Evolutionary conservation across 2,329 filamentous ascomycete species (phyloP).

Genomic region (Colletotrichum sp.): DNA sequence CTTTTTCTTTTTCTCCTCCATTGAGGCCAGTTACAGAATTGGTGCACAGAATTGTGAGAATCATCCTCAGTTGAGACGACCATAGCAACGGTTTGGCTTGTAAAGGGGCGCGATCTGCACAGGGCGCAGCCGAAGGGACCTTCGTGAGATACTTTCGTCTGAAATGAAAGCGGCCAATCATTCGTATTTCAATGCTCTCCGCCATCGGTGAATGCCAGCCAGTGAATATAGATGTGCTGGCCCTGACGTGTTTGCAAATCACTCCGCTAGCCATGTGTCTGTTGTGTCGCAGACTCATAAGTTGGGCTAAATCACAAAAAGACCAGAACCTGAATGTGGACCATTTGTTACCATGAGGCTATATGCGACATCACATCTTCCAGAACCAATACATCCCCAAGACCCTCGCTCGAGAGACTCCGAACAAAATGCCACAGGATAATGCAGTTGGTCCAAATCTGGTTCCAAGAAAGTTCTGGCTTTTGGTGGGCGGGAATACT

Average conservation of each 20-base stretch:
- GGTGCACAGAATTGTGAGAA: not conserved
- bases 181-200: not conserved
- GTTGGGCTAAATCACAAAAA: not conserved
- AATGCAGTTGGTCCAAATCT: not conserved
- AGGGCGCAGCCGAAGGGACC: not conserved
- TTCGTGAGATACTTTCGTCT: not conserved
- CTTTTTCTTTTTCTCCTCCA: not conserved
- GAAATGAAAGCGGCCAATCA: not conserved
- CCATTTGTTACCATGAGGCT: not conserved
- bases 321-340: not conserved
- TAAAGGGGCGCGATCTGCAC: not conserved
- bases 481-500: slow-evolving; percentile 6
- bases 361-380: not conserved
- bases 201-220: not conserved
- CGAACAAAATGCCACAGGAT: not conserved
- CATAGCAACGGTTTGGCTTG: not conserved
- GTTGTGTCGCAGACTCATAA: not conserved
- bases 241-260: not conserved
- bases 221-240: not conserved
- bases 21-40: not conserved
- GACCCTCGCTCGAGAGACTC: not conserved
- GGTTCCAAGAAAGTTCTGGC: not conserved
- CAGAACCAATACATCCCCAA: not conserved
- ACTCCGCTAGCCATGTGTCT: not conserved
- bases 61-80: not conserved